phyloP scores from a whole-genome alignment of 176 grass and related monocot species.

The barley (Hordeum vulgare) region MorexV3_pseudomolecules_assembly NC_058522.1:10980177-10980676 shows the following conservation, averaged over 20 bases:
- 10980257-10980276: constrained; percentile 32
- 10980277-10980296: constrained; percentile 42
- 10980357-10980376: constrained; percentile 56
- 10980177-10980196: neutral
- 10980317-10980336: constrained; percentile 73
- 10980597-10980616: constrained; percentile 17
- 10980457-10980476: neutral
- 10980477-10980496: neutral
- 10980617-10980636: constrained; percentile 70
- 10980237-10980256: neutral
- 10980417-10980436: neutral
- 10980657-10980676: constrained; percentile 51
- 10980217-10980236: neutral
- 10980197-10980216: constrained; percentile 1
- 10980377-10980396: constrained; percentile 22
- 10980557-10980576: neutral
- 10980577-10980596: neutral
- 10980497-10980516: neutral
- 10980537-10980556: neutral
- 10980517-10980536: neutral
- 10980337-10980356: constrained; percentile 61
- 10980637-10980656: constrained; percentile 54
- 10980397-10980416: neutral
- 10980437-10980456: neutral
- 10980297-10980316: constrained; percentile 69